Percentiles rank a stretch among this genome's conserved stretches.
Conservation (phyloP, 176 grass and related monocot genomes). For the Bolboschoenus planiculmis region DNA sequence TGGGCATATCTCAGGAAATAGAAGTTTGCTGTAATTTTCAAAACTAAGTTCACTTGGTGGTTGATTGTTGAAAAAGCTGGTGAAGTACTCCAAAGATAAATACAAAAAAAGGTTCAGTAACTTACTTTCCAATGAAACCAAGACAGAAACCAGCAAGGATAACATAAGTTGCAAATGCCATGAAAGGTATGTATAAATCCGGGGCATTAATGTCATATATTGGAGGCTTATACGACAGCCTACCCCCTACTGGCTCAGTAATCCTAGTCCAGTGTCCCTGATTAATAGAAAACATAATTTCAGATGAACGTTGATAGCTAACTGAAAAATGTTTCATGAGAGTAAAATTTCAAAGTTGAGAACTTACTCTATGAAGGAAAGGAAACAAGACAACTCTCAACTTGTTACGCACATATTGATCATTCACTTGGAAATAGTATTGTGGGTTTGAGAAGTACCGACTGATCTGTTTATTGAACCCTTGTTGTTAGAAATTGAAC, state of each 20-base stretch:
- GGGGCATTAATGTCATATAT: slow-evolving; percentile 90
- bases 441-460: slow-evolving; percentile 85
- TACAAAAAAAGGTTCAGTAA: neutral
- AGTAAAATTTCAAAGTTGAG: neutral
- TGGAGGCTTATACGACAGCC: slow-evolving; percentile 80
- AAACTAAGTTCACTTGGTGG: neutral
- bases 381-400: slow-evolving; percentile 81
- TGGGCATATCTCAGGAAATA: neutral
- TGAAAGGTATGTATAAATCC: slow-evolving; percentile 92
- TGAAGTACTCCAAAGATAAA: neutral
- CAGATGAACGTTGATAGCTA: neutral
- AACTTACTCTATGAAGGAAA: slow-evolving; percentile 73
- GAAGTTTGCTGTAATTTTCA: neutral
- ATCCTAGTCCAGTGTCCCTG: slow-evolving; percentile 93
- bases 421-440: slow-evolving; percentile 98
- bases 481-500: neutral
- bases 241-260: slow-evolving; percentile 81
- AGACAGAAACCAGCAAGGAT: slow-evolving; percentile 59
- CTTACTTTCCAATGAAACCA: slow-evolving; percentile 85
- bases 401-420: slow-evolving; percentile 92
- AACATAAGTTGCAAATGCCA: slow-evolving; percentile 89
- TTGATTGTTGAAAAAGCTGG: neutral
- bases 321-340: neutral
- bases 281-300: neutral
- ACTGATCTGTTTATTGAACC: slow-evolving; percentile 45